Percentiles rank a stretch among this genome's conserved stretches.
Evolutionary conservation across 2,329 filamentous ascomycete genomes (phyloP).

Genomic region (Fusarium marasasianum): DNA sequence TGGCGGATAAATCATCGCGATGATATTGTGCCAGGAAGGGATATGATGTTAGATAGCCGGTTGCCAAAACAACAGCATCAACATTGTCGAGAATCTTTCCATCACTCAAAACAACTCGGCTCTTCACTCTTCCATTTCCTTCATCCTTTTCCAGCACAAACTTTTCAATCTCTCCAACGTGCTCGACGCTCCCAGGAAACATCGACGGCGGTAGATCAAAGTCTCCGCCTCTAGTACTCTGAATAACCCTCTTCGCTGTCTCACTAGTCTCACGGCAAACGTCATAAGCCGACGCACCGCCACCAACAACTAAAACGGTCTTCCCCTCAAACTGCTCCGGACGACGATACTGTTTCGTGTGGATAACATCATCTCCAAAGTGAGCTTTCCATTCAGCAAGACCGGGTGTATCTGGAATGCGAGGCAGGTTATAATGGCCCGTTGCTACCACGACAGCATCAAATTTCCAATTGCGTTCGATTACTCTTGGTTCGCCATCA

Average conservation of each 20-base stretch:
- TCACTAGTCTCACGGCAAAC: conserved; percentile 53
- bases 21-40: conserved; percentile 68
- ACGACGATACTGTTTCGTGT: conserved; percentile 77
- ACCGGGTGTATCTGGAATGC: conserved; percentile 68
- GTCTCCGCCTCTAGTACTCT: conserved; percentile 64
- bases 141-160: conserved; percentile 47
- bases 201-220: conserved; percentile 66
- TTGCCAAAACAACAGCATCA: conserved; percentile 71
- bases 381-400: conserved; percentile 64
- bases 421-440: conserved; percentile 73
- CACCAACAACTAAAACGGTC: conserved; percentile 62
- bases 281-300: conserved; percentile 55
- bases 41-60: conserved; percentile 74
- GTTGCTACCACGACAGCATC: conserved; percentile 73
- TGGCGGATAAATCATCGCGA: conserved; percentile 48
- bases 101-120: conserved; percentile 61
- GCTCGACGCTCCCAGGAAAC: conserved; percentile 62
- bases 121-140: conserved; percentile 51
- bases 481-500: conserved; percentile 33
- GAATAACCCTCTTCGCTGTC: conserved; percentile 52
- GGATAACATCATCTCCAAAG: conserved; percentile 64
- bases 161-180: conserved; percentile 61
- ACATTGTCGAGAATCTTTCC: conserved; percentile 64
- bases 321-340: conserved; percentile 67
- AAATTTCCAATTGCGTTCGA: conserved; percentile 55